phyloP scores from a whole-genome alignment of 2,329 filamentous ascomycete genomes.

The Scorias spongiosa region DNA sequence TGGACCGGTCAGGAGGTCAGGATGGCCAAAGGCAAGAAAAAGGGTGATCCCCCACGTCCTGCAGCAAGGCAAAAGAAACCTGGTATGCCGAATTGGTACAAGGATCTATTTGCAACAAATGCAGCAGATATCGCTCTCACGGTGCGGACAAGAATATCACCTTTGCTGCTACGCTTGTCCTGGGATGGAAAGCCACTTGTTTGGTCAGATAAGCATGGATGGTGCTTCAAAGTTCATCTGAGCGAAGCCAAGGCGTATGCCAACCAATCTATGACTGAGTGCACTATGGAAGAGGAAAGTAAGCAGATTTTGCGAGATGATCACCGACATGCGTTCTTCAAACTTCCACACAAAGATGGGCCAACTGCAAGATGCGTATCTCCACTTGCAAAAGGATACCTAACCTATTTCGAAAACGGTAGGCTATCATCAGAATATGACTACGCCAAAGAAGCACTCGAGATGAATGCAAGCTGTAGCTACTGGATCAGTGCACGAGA shows the following conservation, averaged over 20 bases:
- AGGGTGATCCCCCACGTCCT: constrained; percentile 61
- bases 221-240: constrained; percentile 69
- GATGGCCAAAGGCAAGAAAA: constrained; percentile 85
- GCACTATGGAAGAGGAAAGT: constrained; percentile 61
- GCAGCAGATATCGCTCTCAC: constrained; percentile 58
- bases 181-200: constrained; percentile 85
- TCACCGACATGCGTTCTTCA: constrained; percentile 57
- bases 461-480: constrained; percentile 97
- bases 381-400: constrained; percentile 81
- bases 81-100: constrained; percentile 93
- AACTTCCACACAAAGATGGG: constrained; percentile 91
- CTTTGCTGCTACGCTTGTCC: constrained; percentile 63
- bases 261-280: constrained; percentile 55
- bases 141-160: constrained; percentile 75
- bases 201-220: constrained; percentile 88
- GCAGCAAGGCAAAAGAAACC: constrained; percentile 80
- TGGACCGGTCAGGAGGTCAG: constrained; percentile 88
- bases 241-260: constrained; percentile 49
- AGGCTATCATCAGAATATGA: constrained; percentile 72
- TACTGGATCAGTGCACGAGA: constrained; percentile 98
- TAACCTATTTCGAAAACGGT: constrained; percentile 81
- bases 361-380: constrained; percentile 70
- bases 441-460: constrained; percentile 84
- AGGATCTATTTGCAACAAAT: constrained; percentile 62
- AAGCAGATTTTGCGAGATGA: constrained; percentile 53